Evolutionary conservation across 148 eudicot species (phyloP), one percentile per base, ranked within the genome.

Genomic region (Spergularia marina): DNA sequence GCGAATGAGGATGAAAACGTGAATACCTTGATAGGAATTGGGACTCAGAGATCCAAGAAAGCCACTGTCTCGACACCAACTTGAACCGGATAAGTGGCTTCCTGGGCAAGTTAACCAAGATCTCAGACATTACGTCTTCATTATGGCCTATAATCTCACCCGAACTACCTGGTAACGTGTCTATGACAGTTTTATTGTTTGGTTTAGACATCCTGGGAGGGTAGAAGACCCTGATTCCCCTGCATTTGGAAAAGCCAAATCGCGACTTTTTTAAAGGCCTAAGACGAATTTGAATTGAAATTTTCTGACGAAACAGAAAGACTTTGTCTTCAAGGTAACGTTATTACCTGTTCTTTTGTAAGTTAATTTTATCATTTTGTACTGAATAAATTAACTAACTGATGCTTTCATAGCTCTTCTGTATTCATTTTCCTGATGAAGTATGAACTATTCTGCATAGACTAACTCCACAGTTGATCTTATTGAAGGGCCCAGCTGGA

Each of bases 71-170:
- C 6, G 79, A 76, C 34, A 60, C 74, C 14, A 12, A 16, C 25
- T 61, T 76, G 66, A 49, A 70, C 2, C 54, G 49, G 59, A 62
- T 60, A 1, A 76, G 49, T 13, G 18, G n/a, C 60, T 76, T 49
- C 17, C 21, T 30, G 5, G 69, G 53, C 52, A 60, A 49, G 47
- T n/a, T 12, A 0, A 76, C 61, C n/a, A 70, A 39, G 2, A 68
- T 30, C 17, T 30, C 4, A 20, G 39, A 14, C 51, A 76, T 11
- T 11, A 76, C 5, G 47, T 60, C 18, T 68, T 49, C 20, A 34
- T 60, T 11, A 57, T 69, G 21, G 34, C 68, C 79, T 17, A 76
- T 69, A 15, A 41, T 49, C 59, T 76, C 74, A 76, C 68, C 60
- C 8, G 79, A 59, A 7, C 4, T 1, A 47, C 58, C 16, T 25